Conservation (phyloP, 768 basidiomycete genomes). For the Suillus clintonianus region DNA sequence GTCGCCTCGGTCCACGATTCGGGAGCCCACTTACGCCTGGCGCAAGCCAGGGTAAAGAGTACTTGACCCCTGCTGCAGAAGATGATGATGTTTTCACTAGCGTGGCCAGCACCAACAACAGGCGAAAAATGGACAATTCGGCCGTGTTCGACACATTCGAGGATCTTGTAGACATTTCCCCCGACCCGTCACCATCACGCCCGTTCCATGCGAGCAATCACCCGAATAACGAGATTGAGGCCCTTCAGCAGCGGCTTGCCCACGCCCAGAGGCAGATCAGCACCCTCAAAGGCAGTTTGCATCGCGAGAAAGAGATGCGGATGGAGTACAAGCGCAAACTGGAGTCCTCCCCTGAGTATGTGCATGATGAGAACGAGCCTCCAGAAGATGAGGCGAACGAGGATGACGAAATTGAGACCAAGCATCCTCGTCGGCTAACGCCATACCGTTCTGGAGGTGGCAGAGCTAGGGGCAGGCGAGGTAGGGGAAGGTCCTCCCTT, state of each 20-base stretch:
- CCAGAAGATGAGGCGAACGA: slow-evolving; percentile 46
- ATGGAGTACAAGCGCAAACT: slow-evolving; percentile 65
- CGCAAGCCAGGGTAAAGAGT: slow-evolving; percentile 43
- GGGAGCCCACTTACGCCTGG: slow-evolving; percentile 78
- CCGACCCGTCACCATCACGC: slow-evolving; percentile 61
- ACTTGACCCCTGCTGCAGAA: slow-evolving; percentile 57
- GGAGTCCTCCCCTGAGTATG: slow-evolving; percentile 40
- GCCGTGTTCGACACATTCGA: slow-evolving; percentile 49
- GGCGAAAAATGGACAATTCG: slow-evolving; percentile 56
- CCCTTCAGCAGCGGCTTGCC: slow-evolving; percentile 75
- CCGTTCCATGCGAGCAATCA: slow-evolving; percentile 74
- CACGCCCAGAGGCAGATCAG: slow-evolving; percentile 86
- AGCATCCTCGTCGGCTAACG: slow-evolving; percentile 45
- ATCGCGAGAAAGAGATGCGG: slow-evolving; percentile 81
- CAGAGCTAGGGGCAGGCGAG: slow-evolving; percentile 50
- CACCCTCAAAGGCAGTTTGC: slow-evolving; percentile 76
- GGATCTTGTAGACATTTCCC: slow-evolving; percentile 53
- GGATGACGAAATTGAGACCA: slow-evolving; percentile 43
- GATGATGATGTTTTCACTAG: slow-evolving; percentile 69
- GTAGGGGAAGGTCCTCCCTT: slow-evolving; percentile 56
- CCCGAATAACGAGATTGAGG: slow-evolving; percentile 80
- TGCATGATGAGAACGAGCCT: slow-evolving; percentile 39
- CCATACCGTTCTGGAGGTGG: slow-evolving; percentile 53
- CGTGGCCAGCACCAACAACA: slow-evolving; percentile 63
- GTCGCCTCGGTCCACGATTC: slow-evolving; percentile 58